A percentile compares a stretch with the other conserved stretches of the same genome.
Conservation (phyloP, 2,329 filamentous ascomycete genomes). For the Teratosphaeriaceae sp. region DNA sequence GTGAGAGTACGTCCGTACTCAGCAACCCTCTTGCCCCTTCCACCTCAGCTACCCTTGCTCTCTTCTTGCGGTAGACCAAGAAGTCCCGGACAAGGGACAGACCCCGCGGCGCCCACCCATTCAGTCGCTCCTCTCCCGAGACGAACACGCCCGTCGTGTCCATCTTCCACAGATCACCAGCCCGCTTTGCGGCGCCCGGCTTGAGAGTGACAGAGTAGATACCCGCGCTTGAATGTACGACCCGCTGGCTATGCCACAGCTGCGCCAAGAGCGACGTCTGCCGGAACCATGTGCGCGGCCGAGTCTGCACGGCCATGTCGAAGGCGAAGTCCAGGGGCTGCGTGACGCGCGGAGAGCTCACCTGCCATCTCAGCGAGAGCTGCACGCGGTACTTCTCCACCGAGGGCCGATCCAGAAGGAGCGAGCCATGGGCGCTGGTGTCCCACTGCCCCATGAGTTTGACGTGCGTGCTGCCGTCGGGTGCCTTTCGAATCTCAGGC, state of each 20-base stretch:
- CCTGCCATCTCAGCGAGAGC: slow-evolving; percentile 79
- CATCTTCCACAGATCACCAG: slow-evolving; percentile 92
- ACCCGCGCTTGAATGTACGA: slow-evolving; percentile 78
- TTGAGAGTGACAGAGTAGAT: slow-evolving; percentile 84
- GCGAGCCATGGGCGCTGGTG: slow-evolving; percentile 81
- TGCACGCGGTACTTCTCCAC: slow-evolving; percentile 90
- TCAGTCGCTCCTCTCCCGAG: slow-evolving; percentile 85
- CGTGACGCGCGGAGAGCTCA: slow-evolving; percentile 75
- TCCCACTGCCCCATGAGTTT: slow-evolving; percentile 94
- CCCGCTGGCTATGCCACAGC: slow-evolving; percentile 75
- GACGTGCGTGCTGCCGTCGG: slow-evolving; percentile 83
- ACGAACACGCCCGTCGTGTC: slow-evolving; percentile 93
- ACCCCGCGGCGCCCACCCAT: slow-evolving; percentile 79
- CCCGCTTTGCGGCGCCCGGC: slow-evolving; percentile 82
- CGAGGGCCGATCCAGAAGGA: slow-evolving; percentile 89
- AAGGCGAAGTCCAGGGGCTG: slow-evolving; percentile 82
- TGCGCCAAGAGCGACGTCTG: slow-evolving; percentile 82
- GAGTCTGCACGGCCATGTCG: slow-evolving; percentile 73
- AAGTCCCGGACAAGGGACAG: slow-evolving; percentile 89
- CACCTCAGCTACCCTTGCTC: slow-evolving; percentile 69
- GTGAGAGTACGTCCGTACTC: slow-evolving; percentile 34
- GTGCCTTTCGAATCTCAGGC: slow-evolving; percentile 74
- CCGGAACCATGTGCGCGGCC: slow-evolving; percentile 75
- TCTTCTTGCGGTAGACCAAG: slow-evolving; percentile 66
- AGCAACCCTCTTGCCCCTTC: slow-evolving; percentile 65